phyloP scores from a whole-genome alignment of 345 rosid genomes.

The Ceriops tagal region DNA sequence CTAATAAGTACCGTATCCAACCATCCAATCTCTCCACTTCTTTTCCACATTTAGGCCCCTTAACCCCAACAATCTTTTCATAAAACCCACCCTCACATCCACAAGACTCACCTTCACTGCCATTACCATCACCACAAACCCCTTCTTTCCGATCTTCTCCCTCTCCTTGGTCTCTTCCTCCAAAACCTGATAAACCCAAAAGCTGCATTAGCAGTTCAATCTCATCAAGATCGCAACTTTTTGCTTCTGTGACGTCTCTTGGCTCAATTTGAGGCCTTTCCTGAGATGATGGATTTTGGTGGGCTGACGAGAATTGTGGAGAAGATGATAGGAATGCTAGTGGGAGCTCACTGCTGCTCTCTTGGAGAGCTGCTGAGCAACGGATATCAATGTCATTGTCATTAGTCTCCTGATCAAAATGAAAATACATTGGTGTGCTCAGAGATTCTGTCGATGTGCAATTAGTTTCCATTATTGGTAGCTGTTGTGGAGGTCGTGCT shows the following conservation, averaged over 20 bases:
- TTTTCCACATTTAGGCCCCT: conserved; percentile 41
- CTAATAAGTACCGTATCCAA: conserved; percentile 37
- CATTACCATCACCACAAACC: conserved; percentile 6
- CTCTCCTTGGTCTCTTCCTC: background rate
- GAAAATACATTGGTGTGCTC: conserved; percentile 37
- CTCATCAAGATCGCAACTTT: conserved; percentile 21
- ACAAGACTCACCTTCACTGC: conserved; percentile 14
- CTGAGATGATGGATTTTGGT: conserved; percentile 18
- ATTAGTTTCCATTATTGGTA: conserved; percentile 10
- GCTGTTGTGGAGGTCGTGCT: background rate
- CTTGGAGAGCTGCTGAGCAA: conserved; percentile 18
- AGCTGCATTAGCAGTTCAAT: conserved; percentile 31
- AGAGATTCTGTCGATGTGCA: conserved; percentile 24
- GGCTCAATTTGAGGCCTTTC: background rate
- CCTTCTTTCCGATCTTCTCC: conserved; percentile 18
- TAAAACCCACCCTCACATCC: conserved; percentile 40
- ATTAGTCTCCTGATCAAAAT: conserved; percentile 5
- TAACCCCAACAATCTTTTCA: conserved; percentile 45
- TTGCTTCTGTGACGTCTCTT: background rate
- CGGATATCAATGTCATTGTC: background rate
- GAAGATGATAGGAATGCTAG: conserved; percentile 39
- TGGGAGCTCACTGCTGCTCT: conserved; percentile 42
- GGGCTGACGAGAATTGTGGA: conserved; percentile 18
- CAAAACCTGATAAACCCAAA: conserved; percentile 31
- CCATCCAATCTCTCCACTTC: conserved; percentile 45